Evolutionary conservation across 805 yeast species (phyloP), one percentile per base, ranked within the genome.

Genomic region (Ogataea corticis): DNA sequence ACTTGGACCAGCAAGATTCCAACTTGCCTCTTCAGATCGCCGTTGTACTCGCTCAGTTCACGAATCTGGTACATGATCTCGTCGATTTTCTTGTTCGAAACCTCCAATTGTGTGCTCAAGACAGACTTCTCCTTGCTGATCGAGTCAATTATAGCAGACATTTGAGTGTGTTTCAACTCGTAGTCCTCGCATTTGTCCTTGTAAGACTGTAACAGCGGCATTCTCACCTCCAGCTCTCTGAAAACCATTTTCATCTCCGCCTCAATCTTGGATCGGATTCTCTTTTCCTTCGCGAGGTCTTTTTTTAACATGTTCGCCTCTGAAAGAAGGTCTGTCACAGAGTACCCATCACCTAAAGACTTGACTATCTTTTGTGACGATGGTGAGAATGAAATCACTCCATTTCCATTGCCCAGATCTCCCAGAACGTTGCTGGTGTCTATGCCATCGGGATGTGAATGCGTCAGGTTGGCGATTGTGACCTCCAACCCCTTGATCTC

Each of bases 1-100:
- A 87, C 71, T 58, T 86, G 88, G 13, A 85, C 76, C 31, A 92
- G 71, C 30, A 90, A 72, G 39, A 74, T 76, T 54, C 87, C 88
- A n/a, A 94, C 76, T 62, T 92, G 98, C 34, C 82, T 80, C 6
- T 95, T 87, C 32, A 92, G 68, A 58, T 92, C 97, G 23, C 74
- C 67, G 34, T 84, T 77, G 51, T 84, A 81, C 45, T 75, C 77
- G 36, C 75, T 72, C 50, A 85, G 62, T 4, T 77, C 67, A 13
- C 61, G 66, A 12, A 75, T 59, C 52, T 80, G 84, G 19, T 68
- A 62, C 50, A 73, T 74, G 34, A 69, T 63, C 43, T 79, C 85
- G 11, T 65, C 58, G 28, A 61, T 51, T 38, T 62, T 68, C 39
- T 58, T 62, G 21, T 49, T 54, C 21, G 63, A 51, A n/a, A 54